Percentiles rank a stretch among this genome's conserved stretches.
Evolutionary conservation across 176 grass and related monocot species (phyloP).

Genomic region (Ensete glaucum): DNA sequence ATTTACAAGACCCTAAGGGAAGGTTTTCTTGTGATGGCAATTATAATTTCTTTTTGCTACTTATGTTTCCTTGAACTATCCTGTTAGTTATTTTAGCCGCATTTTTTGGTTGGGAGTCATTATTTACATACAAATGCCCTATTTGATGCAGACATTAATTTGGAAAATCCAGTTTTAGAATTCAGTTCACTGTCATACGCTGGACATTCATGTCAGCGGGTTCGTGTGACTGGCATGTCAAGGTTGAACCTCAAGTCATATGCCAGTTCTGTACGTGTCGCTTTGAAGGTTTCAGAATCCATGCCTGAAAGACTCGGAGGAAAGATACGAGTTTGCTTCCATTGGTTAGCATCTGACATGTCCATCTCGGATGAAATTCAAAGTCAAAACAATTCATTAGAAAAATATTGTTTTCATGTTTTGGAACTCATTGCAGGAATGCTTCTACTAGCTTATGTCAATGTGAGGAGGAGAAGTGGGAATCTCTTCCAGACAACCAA

Average conservation of each 20-base stretch:
- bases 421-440: slow-evolving; percentile 47
- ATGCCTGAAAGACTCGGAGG: slow-evolving; percentile 50
- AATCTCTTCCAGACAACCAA: slow-evolving; percentile 46
- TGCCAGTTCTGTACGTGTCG: slow-evolving; percentile 40
- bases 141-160: slow-evolving; percentile 47
- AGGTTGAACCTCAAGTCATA: slow-evolving; percentile 56
- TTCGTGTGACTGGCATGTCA: slow-evolving; percentile 51
- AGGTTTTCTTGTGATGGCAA: no score
- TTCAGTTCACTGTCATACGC: slow-evolving; percentile 35
- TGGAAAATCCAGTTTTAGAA: slow-evolving; percentile 43
- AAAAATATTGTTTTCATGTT: background rate
- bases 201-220: slow-evolving; percentile 56
- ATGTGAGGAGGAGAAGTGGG: slow-evolving; percentile 57
- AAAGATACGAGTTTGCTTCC: slow-evolving; percentile 78
- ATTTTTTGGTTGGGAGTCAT: background rate
- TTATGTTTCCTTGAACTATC: background rate
- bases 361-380: background rate
- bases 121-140: background rate
- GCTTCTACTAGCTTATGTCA: slow-evolving; percentile 51
- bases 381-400: slow-evolving; percentile 10
- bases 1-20: no score
- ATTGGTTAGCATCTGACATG: slow-evolving; percentile 46
- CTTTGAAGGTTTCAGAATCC: slow-evolving; percentile 56
- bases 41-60: no score
- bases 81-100: background rate